Evolutionary conservation across 768 basidiomycete genomes (phyloP).

Genomic region (Sarcodon sp.): DNA sequence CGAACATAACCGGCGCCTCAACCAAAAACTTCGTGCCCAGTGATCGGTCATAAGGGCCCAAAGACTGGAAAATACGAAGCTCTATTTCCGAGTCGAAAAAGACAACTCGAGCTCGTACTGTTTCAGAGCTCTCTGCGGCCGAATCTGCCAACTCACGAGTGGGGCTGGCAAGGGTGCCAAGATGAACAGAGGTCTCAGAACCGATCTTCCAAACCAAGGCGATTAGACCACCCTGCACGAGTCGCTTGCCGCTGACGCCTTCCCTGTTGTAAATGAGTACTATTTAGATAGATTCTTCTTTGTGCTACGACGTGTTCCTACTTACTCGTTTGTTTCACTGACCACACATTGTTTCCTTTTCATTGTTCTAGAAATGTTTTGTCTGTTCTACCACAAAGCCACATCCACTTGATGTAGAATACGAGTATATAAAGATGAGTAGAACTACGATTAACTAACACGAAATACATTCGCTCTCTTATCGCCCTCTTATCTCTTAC

Average conservation of each 20-base stretch:
- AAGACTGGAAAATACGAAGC: slow-evolving; percentile 28
- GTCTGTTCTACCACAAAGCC: too few species aligned
- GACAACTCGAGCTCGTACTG: slow-evolving; percentile 33
- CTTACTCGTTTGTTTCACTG: too few species aligned
- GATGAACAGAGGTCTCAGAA: slow-evolving; percentile 21
- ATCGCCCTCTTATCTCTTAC: too few species aligned
- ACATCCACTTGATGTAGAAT: too few species aligned
- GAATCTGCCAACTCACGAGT: slow-evolving; percentile 31
- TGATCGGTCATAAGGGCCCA: slow-evolving; percentile 8
- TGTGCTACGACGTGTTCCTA: too few species aligned
- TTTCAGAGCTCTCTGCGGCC: slow-evolving; percentile 17
- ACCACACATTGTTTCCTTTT: too few species aligned
- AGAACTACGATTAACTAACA: too few species aligned
- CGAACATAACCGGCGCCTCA: slow-evolving; percentile 55
- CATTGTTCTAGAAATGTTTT: too few species aligned
- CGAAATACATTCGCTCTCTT: too few species aligned
- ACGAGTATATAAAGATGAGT: too few species aligned
- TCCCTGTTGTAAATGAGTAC: too few species aligned
- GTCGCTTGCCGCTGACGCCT: slow-evolving; percentile 39
- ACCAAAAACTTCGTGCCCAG: slow-evolving; percentile 26
- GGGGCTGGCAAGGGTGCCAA: slow-evolving; percentile 38
- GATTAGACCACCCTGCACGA: slow-evolving; percentile 50
- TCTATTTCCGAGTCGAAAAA: slow-evolving; percentile 56
- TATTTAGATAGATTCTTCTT: too few species aligned
- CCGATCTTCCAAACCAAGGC: slow-evolving; percentile 39